These are phyloP conservation scores for Leucosporidium creatinivorum DNA, from an alignment of 768 basidiomycete genomes.

Conservation along the genomic window DNA sequence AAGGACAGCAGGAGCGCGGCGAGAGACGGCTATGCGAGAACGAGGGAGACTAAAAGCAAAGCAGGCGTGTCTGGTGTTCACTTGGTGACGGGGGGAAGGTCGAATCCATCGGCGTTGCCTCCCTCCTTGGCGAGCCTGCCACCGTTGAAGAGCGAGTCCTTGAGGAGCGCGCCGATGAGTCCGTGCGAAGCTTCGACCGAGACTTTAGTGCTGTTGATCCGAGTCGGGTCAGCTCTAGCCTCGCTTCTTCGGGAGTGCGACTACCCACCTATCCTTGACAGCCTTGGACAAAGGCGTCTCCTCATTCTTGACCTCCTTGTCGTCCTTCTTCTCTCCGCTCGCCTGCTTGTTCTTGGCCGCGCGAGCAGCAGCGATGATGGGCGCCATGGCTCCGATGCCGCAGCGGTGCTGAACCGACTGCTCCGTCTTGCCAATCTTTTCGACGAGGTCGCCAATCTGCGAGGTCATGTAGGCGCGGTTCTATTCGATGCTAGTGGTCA, in stretches of 20 bases:
- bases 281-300: conserved; percentile 79
- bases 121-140: conserved; percentile 10
- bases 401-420: conserved; percentile 30
- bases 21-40: too few species aligned
- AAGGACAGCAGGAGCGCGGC: too few species aligned
- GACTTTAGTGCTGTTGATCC: conserved; percentile 69
- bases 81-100: conserved; percentile 18
- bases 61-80: background rate
- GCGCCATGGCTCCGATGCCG: conserved; percentile 50
- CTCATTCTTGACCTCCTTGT: conserved; percentile 48
- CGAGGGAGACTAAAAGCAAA: too few species aligned
- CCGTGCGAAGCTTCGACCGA: conserved; percentile 88
- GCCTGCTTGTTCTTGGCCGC: conserved; percentile 49
- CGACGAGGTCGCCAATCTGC: conserved; percentile 79
- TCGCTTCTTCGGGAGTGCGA: too few species aligned
- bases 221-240: too few species aligned
- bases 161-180: conserved; percentile 84
- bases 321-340: conserved; percentile 29
- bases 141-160: conserved; percentile 70
- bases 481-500: conserved; percentile 44
- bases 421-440: conserved; percentile 56
- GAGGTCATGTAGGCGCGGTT: conserved; percentile 90
- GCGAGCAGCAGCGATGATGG: conserved; percentile 41
- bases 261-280: conserved; percentile 74
- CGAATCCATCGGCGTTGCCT: conserved; percentile 1